Evolutionary conservation across 257 asterid species (phyloP), one percentile per base, ranked within the genome.

Genomic region (Lithospermum erythrorhizon): DNA sequence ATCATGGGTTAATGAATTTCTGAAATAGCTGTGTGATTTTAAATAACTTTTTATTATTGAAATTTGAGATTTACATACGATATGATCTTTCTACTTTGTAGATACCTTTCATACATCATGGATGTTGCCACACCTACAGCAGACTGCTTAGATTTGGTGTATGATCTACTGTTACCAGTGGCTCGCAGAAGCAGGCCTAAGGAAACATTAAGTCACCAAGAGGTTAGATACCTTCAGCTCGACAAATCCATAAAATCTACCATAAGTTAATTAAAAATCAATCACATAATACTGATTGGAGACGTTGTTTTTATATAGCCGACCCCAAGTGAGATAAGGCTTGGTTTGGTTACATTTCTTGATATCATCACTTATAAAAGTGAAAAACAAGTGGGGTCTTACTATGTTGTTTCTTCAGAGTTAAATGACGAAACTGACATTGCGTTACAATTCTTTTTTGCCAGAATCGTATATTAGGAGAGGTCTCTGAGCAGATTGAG

Each of bases 121-220:
- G 98, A 91, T 70, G 98, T 91, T 53, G 98, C 95, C 47, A 91
- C 98, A 9, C 98, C 98, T 21, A 88, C 95, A 61, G 85, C 90
- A 6, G 96, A 88, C 65, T 91, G 96, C 79, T 85, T 91, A 24
- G 71, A 75, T 51, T 68, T 91, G 76, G 95, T 86, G 64, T 76
- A 86, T 59, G 85, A 88, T 72, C 76, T 88, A 83, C 86, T 91
- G 35, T 84, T 73, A 22, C 98, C 98, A 6, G 89, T 91, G 49
- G 76, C 78, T 53, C 69, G 82, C 74, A 82, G 79, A 77, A 84
- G 89, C 78, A 81, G 76, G 74, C 68, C 75, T 45, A 86, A 74
- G 64, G 73, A 74, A 75, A 68, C 73, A 30, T 70, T 88, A 76
- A 91, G 98, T 73, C 98, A 84, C 71, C 98, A 91, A 78, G 98